phyloP scores from a whole-genome alignment of 1,284 basidiomycete genomes.

The Fomitopsis palustris region DNA sequence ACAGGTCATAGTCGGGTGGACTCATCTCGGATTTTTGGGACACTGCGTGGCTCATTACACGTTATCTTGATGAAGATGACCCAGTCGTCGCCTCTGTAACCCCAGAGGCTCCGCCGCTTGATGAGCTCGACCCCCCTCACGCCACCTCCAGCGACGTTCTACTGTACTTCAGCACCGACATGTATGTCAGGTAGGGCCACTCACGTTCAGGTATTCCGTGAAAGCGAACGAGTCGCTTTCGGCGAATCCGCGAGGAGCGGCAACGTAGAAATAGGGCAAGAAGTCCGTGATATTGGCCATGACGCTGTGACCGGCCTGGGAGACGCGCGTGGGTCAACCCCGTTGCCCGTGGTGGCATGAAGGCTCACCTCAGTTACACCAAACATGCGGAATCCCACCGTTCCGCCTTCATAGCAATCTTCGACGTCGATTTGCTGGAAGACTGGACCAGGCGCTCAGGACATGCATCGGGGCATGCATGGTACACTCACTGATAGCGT shows the following conservation, averaged over 20 bases:
- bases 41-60: constrained; percentile 62
- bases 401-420: constrained; percentile 41
- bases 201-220: constrained; percentile 73
- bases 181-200: constrained; percentile 21
- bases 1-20: constrained; percentile 23
- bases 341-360: neutral
- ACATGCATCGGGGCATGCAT: too few species aligned
- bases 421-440: constrained; percentile 97
- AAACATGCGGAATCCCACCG: constrained; percentile 70
- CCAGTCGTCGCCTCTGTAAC: constrained; percentile 79
- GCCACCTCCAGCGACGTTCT: constrained; percentile 30
- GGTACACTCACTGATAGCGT: constrained; percentile 53
- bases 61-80: constrained; percentile 84
- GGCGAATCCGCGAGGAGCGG: constrained; percentile 80
- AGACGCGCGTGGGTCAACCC: neutral
- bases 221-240: constrained; percentile 67
- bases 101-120: constrained; percentile 77
- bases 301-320: constrained; percentile 81
- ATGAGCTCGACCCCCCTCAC: constrained; percentile 63
- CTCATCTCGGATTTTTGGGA: constrained; percentile 91
- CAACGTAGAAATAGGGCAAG: constrained; percentile 88
- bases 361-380: constrained; percentile 78
- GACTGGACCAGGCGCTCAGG: constrained; percentile 37
- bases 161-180: neutral
- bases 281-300: constrained; percentile 80